phyloP scores from a whole-genome alignment of 805 yeast genomes.

The Wickerhamiella lipophila region DNA sequence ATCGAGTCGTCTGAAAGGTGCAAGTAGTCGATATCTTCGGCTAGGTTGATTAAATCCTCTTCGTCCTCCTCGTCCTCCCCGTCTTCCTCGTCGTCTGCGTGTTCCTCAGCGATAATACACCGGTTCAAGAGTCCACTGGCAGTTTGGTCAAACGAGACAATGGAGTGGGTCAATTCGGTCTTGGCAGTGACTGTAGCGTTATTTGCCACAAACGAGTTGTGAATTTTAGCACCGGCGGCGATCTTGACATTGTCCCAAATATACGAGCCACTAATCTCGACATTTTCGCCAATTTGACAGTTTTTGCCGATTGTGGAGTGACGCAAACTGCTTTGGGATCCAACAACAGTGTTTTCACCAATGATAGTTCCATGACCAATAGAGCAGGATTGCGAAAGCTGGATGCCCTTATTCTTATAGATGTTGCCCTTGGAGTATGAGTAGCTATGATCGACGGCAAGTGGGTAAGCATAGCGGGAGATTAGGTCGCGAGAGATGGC shows the following conservation, averaged over 20 bases:
- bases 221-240: conserved; percentile 48
- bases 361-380: conserved; percentile 71
- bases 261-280: conserved; percentile 56
- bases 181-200: conserved; percentile 42
- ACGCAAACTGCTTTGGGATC: conserved; percentile 53
- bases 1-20: conserved; percentile 27
- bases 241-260: conserved; percentile 76
- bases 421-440: conserved; percentile 72
- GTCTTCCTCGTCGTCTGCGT: conserved; percentile 23
- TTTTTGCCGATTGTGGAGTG: conserved; percentile 75
- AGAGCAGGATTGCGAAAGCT: conserved; percentile 84
- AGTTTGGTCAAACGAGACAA: conserved; percentile 63
- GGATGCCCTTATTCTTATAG: conserved; percentile 79
- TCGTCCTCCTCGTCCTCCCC: conserved; percentile 20
- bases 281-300: conserved; percentile 73
- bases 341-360: conserved; percentile 64
- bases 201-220: conserved; percentile 60
- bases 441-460: conserved; percentile 65
- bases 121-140: conserved; percentile 44
- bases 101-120: conserved; percentile 26
- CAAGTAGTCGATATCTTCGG: conserved; percentile 22
- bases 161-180: conserved; percentile 45
- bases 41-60: conserved; percentile 15
- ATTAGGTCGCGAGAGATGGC: conserved; percentile 81
- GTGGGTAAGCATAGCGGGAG: conserved; percentile 86